Evolutionary conservation across 768 basidiomycete species (phyloP).

Genomic region (Pisolithus marmoratus): DNA sequence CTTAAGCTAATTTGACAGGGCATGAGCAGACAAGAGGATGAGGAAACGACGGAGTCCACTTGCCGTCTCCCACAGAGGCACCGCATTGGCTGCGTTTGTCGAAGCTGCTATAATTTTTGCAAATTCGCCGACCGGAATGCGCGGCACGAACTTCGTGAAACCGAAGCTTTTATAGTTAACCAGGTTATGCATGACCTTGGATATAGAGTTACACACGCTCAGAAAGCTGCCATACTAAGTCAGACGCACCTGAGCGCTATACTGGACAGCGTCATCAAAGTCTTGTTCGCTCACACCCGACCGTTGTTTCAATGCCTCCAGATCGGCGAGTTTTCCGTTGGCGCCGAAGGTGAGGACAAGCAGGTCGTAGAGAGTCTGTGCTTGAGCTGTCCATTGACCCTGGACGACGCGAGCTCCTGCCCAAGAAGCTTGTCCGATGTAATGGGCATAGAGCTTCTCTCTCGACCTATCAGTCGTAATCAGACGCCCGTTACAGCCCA

Average conservation of each 20-base stretch:
- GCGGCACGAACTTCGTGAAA: conserved; percentile 81
- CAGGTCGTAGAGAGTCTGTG: conserved; percentile 62
- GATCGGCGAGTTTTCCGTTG: conserved; percentile 50
- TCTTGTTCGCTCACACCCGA: conserved; percentile 53
- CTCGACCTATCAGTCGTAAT: conserved; percentile 40
- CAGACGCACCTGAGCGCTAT: conserved; percentile 58
- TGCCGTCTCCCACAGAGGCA: conserved; percentile 60
- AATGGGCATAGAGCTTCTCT: conserved; percentile 79
- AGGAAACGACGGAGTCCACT: conserved; percentile 10
- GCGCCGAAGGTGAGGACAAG: conserved; percentile 65
- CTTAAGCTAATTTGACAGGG: conserved; percentile 45
- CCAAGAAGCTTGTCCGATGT: conserved; percentile 69
- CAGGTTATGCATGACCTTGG: conserved; percentile 37
- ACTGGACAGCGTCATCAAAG: conserved; percentile 69
- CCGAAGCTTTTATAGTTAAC: conserved; percentile 79
- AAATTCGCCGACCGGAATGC: conserved; percentile 57
- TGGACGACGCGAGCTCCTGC: conserved; percentile 81
- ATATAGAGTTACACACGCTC: background rate
- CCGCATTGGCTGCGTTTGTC: conserved; percentile 48
- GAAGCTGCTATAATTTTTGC: conserved; percentile 56
- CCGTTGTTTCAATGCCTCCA: conserved; percentile 44
- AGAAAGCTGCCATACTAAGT: background rate
- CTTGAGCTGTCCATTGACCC: conserved; percentile 76
- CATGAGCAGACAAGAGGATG: background rate
- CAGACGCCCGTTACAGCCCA: conserved; percentile 2